phyloP scores from a whole-genome alignment of 495 filamentous ascomycete species.

The Penicillium paradoxum region DNA sequence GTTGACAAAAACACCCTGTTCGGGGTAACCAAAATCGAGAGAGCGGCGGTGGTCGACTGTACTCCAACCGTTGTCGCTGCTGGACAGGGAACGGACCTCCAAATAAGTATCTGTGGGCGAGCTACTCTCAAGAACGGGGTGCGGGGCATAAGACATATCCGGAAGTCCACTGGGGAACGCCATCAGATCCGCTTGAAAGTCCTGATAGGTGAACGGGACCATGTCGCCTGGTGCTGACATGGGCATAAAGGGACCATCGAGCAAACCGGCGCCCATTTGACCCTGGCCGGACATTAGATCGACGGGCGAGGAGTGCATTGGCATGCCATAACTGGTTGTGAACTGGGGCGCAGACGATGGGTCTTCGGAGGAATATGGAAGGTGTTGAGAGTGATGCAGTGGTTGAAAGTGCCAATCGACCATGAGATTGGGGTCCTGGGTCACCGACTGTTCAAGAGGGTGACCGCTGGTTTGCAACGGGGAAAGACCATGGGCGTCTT shows the following conservation, averaged over 20 bases:
- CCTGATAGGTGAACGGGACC: slow-evolving; percentile 69
- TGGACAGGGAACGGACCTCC: slow-evolving; percentile 77
- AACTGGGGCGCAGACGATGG: slow-evolving; percentile 49
- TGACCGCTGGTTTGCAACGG: slow-evolving; percentile 47
- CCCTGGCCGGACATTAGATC: slow-evolving; percentile 66
- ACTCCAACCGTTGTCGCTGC: slow-evolving; percentile 81
- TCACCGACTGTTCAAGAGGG: slow-evolving; percentile 42
- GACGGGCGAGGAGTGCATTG: slow-evolving; percentile 56
- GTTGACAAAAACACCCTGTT: slow-evolving; percentile 69
- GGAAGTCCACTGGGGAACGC: slow-evolving; percentile 53
- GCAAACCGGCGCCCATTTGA: slow-evolving; percentile 56
- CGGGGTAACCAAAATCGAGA: slow-evolving; percentile 48
- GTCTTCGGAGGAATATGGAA: slow-evolving; percentile 39
- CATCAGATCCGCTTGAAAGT: slow-evolving; percentile 58
- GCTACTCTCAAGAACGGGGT: slow-evolving; percentile 56
- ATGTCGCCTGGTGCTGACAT: slow-evolving; percentile 60
- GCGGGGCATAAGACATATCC: slow-evolving; percentile 45
- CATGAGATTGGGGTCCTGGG: slow-evolving; percentile 43
- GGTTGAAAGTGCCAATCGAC: slow-evolving; percentile 52
- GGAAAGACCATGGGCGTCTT: slow-evolving; percentile 38
- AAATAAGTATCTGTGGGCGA: slow-evolving; percentile 80
- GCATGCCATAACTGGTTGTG: slow-evolving; percentile 45
- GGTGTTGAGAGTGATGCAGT: slow-evolving; percentile 34
- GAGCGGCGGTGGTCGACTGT: slow-evolving; percentile 60
- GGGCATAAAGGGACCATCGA: slow-evolving; percentile 64